Percentiles rank a stretch among this genome's conserved stretches.
phyloP scores from a whole-genome alignment of 2,329 filamentous ascomycete species.

The Cytospora paraplurivora region DNA sequence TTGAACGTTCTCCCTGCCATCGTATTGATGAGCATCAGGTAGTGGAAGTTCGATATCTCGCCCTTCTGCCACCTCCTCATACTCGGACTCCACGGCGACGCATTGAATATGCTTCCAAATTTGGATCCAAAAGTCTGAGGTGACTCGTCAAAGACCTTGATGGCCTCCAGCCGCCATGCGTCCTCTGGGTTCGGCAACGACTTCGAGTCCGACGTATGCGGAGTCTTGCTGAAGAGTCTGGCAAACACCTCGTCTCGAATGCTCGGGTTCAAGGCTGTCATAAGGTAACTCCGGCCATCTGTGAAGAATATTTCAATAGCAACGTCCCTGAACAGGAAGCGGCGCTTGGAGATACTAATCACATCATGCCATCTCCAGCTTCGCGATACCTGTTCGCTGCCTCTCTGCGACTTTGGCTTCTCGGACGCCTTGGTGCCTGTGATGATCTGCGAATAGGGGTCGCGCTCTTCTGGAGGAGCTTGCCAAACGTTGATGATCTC shows the following conservation, averaged over 20 bases:
- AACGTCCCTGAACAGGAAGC: conserved; percentile 93
- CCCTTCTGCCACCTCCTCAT: conserved; percentile 90
- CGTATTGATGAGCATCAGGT: conserved; percentile 97
- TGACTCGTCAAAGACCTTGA: conserved; percentile 66
- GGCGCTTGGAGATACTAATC: conserved; percentile 91
- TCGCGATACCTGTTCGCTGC: conserved; percentile 75
- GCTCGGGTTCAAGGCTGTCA: conserved; percentile 76
- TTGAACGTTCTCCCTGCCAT: conserved; percentile 98
- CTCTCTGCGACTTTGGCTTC: conserved; percentile 55
- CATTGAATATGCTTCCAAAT: conserved; percentile 89
- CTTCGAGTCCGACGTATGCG: conserved; percentile 72
- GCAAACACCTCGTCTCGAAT: conserved; percentile 79
- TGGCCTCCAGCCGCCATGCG: conserved; percentile 85
- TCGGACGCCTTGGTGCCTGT: conserved; percentile 66
- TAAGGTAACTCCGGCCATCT: conserved; percentile 89
- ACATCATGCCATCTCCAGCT: conserved; percentile 95
- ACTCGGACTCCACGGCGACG: conserved; percentile 77
- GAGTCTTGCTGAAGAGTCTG: conserved; percentile 76
- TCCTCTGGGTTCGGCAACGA: conserved; percentile 79
- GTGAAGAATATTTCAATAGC: conserved; percentile 98
- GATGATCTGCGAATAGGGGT: conserved; percentile 94
- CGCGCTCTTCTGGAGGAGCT: conserved; percentile 86
- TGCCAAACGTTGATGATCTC: conserved; percentile 98
- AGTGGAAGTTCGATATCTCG: conserved; percentile 98
- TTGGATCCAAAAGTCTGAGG: conserved; percentile 75